phyloP scores from a whole-genome alignment of 345 rosid species.

The Rhodamnia argentea region DNA sequence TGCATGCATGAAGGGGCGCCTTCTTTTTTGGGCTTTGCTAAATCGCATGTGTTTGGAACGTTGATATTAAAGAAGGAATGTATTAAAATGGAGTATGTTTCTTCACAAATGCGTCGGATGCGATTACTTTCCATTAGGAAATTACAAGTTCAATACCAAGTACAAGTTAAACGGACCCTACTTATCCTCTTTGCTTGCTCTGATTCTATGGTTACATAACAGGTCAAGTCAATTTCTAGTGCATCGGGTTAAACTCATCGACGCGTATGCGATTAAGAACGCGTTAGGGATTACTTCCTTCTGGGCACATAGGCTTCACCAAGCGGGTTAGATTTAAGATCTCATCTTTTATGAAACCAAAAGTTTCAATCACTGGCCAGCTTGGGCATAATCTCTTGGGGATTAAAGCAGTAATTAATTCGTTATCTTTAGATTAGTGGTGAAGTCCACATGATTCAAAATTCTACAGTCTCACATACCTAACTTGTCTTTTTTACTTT shows the following conservation, averaged over 20 bases:
- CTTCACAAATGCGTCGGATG: neutral
- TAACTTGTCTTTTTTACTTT: neutral
- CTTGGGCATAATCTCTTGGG: neutral
- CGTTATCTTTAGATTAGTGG: neutral
- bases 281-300: neutral
- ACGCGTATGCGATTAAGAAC: neutral
- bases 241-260: neutral
- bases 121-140: no score
- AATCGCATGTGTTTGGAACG: neutral
- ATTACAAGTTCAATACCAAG: neutral
- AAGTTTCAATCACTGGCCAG: neutral
- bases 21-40: neutral
- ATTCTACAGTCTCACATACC: neutral
- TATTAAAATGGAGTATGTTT: neutral
- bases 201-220: neutral
- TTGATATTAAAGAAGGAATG: neutral
- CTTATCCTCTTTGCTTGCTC: neutral
- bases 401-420: neutral
- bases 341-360: neutral
- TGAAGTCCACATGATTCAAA: neutral
- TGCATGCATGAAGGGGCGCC: neutral
- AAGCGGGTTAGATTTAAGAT: neutral
- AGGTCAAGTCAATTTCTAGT: neutral
- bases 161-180: neutral
- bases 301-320: rapidly evolving